A percentile compares a stretch with the other conserved stretches of the same genome.
phyloP scores from a whole-genome alignment of 164 flowering plant species.

The Magnolia kwangsiensis region DNA sequence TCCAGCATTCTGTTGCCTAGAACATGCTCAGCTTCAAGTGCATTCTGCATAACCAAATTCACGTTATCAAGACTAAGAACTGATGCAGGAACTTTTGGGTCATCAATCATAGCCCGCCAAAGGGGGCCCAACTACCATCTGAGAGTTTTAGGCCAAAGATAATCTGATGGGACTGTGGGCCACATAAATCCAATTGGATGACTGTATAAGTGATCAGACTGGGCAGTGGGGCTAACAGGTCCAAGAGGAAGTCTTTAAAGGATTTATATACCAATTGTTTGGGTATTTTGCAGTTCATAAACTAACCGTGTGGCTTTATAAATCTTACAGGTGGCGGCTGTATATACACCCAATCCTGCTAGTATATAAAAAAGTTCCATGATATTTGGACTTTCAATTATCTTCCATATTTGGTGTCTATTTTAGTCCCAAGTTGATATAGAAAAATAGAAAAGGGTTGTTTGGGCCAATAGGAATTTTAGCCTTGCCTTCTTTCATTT shows the following conservation, averaged over 20 bases:
- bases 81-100: not conserved
- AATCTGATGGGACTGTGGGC: not conserved
- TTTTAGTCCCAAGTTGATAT: too few relatives aligned
- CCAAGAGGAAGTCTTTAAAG: not conserved
- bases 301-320: not conserved
- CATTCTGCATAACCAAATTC: constrained; percentile 43
- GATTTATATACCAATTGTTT: not conserved
- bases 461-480: too few relatives aligned
- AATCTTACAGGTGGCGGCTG: too few relatives aligned
- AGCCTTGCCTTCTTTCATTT: too few relatives aligned
- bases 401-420: too few relatives aligned
- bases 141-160: not conserved
- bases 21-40: constrained; percentile 65
- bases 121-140: not conserved
- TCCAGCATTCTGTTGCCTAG: constrained; percentile 86
- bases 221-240: not conserved
- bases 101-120: not conserved
- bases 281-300: not conserved
- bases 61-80: not conserved
- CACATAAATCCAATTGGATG: not conserved
- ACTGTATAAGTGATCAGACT: not conserved
- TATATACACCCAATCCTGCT: too few relatives aligned
- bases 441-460: too few relatives aligned
- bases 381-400: too few relatives aligned
- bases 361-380: too few relatives aligned